phyloP scores from a whole-genome alignment of 768 basidiomycete genomes.

The Crepidotus variabilis region DNA sequence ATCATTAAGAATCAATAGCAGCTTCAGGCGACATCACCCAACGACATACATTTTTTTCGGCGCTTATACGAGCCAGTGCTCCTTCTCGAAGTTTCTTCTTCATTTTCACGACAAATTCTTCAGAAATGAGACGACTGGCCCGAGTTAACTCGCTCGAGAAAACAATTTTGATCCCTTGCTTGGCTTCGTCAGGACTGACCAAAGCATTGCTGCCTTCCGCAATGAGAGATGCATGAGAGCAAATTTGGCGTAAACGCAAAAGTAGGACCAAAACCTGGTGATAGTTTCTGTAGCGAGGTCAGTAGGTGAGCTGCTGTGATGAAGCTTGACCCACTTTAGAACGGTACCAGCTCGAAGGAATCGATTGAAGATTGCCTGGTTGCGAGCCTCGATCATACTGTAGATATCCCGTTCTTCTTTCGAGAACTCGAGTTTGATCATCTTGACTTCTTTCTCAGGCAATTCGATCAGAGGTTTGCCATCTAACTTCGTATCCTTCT shows the following conservation, averaged over 20 bases:
- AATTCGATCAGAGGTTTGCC: conserved; percentile 67
- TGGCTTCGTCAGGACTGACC: conserved; percentile 35
- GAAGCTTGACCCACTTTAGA: conserved; percentile 43
- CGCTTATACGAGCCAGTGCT: conserved; percentile 39
- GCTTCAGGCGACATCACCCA: background rate
- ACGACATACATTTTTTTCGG: conserved; percentile 47
- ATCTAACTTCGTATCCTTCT: conserved; percentile 60
- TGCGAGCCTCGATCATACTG: conserved; percentile 47
- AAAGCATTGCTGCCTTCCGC: conserved; percentile 50
- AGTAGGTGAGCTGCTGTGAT: background rate
- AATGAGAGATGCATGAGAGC: conserved; percentile 65
- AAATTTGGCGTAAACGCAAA: conserved; percentile 61
- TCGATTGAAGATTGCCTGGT: conserved; percentile 62
- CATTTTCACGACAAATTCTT: conserved; percentile 48
- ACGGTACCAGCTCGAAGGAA: conserved; percentile 62
- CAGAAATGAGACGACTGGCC: conserved; percentile 38
- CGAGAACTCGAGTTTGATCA: conserved; percentile 53
- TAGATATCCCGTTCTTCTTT: conserved; percentile 66
- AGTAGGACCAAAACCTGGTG: conserved; percentile 48
- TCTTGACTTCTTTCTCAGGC: conserved; percentile 48
- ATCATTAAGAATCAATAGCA: background rate
- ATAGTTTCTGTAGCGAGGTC: conserved; percentile 40
- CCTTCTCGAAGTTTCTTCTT: conserved; percentile 40
- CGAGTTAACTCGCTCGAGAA: conserved; percentile 40
- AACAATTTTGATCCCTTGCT: conserved; percentile 23